Evolutionary conservation across 2,329 filamentous ascomycete genomes (phyloP).

Genomic region (Monosporascus cannonballus): DNA sequence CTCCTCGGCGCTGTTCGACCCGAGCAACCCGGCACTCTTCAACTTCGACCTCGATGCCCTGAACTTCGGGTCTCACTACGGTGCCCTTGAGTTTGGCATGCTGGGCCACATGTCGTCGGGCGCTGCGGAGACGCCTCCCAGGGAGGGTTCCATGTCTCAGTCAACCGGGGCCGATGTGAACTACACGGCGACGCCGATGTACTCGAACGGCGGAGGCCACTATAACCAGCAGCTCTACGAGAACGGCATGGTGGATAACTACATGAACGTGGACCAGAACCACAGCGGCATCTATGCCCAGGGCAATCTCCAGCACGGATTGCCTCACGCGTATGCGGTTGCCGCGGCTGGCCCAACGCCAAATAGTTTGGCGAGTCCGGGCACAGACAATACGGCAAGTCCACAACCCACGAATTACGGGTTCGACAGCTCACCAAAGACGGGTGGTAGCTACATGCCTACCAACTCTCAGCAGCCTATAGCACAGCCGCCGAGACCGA

Average conservation of each 20-base stretch:
- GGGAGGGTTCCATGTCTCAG: conserved; percentile 48
- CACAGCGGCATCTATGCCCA: conserved; percentile 45
- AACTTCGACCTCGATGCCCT: conserved; percentile 93
- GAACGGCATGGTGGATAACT: conserved; percentile 45
- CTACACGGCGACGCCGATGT: conserved; percentile 41
- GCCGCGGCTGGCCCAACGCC: conserved; percentile 46
- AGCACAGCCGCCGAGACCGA: conserved; percentile 33
- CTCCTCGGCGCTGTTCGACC: conserved; percentile 67
- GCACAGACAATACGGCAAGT: conserved; percentile 57
- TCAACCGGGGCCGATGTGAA: conserved; percentile 30
- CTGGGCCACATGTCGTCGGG: conserved; percentile 94
- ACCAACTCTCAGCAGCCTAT: conserved; percentile 24
- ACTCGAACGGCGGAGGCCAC: conserved; percentile 44
- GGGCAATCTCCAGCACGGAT: conserved; percentile 54
- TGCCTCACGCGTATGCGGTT: conserved; percentile 61
- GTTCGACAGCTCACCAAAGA: conserved; percentile 49
- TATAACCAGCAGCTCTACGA: conserved; percentile 44
- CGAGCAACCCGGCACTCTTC: conserved; percentile 85
- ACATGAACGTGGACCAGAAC: conserved; percentile 45
- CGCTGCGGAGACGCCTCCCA: conserved; percentile 70
- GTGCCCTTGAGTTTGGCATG: conserved; percentile 92
- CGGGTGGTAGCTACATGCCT: conserved; percentile 30
- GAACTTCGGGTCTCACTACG: conserved; percentile 95
- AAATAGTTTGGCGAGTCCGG: conserved; percentile 57
- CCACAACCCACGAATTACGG: conserved; percentile 47